Conservation (phyloP, 1,139 yeast species). For the Protomyces pachydermus region DNA sequence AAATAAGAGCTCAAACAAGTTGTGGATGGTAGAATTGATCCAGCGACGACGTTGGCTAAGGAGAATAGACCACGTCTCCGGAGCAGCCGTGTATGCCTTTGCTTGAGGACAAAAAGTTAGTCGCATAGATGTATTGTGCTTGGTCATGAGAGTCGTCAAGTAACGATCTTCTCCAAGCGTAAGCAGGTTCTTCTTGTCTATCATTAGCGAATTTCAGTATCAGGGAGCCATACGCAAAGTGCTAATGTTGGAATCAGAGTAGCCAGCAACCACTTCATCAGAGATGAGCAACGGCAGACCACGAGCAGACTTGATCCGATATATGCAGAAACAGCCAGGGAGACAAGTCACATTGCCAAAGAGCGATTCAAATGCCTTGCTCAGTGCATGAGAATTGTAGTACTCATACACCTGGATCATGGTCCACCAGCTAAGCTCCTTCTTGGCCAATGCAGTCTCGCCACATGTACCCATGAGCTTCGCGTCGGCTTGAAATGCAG, state of each 20-base stretch:
- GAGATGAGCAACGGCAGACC: slow-evolving; percentile 42
- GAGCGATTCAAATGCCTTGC: slow-evolving; percentile 44
- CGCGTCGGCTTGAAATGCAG: slow-evolving; percentile 41
- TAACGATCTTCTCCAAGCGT: slow-evolving; percentile 46
- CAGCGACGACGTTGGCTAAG: slow-evolving; percentile 43
- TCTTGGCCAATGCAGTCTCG: slow-evolving; percentile 44
- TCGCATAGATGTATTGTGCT: slow-evolving; percentile 38
- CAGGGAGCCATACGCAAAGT: slow-evolving; percentile 35
- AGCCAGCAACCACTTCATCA: slow-evolving; percentile 41
- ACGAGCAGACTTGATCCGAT: slow-evolving; percentile 40
- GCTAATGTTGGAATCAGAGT: slow-evolving; percentile 42
- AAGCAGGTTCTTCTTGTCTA: slow-evolving; percentile 43
- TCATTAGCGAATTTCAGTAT: slow-evolving; percentile 29
- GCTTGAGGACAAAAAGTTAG: slow-evolving; percentile 40
- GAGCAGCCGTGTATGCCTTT: slow-evolving; percentile 40
- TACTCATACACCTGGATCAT: slow-evolving; percentile 47
- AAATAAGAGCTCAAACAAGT: slow-evolving; percentile 39
- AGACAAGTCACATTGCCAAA: slow-evolving; percentile 46
- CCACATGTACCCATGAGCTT: slow-evolving; percentile 45
- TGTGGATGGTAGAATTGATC: slow-evolving; percentile 44
- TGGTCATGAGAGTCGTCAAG: slow-evolving; percentile 42
- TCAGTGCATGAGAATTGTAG: slow-evolving; percentile 44
- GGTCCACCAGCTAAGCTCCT: slow-evolving; percentile 42
- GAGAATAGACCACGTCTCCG: slow-evolving; percentile 39
- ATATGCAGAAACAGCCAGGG: slow-evolving; percentile 45